Base-by-base conservation (phyloP, 2,329 filamentous ascomycete genomes). In the Nemania sp. region DNA sequence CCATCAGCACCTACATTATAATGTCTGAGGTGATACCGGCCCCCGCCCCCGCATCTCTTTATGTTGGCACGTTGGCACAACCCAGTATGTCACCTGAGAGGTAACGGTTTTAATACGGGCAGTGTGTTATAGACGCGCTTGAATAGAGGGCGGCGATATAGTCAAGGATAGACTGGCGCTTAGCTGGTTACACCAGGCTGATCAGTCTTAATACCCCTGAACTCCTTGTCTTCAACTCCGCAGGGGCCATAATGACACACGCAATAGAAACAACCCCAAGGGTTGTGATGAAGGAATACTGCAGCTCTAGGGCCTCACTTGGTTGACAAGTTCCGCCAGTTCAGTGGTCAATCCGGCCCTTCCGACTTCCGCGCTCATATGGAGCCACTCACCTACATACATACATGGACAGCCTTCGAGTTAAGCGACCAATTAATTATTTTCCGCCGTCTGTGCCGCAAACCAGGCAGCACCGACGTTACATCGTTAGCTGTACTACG, bases 61-160 rank as follows among this genome's bases (percentile, higher is more conserved):
- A n/a, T n/a, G n/a, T n/a, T n/a, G n/a, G n/a, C n/a, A n/a, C n/a
- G n/a, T n/a, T n/a, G n/a, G n/a, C n/a, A n/a, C n/a, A n/a, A n/a
- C n/a, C n/a, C n/a, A n/a, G n/a, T n/a, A n/a, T n/a, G n/a, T 9
- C 28, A 31, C 28, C 28, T 11, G 4, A 31, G n/a, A n/a, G n/a
- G n/a, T n/a, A n/a, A n/a, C n/a, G 28, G 28, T 12, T 14, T 11
- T 9, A 11, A 14, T 3, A 3, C n/a, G 28, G 11, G 28, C 33
- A 33, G 39, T 40, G 55, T 58, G 14, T 39, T 34, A 58, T 52
- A 55, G 23, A 34, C 39, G 55, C 55, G 55, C 44, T 58, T 58
- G 47, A 37, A 12, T 40, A 52, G 14, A 6, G 12, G 42, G 19
- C 28, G 3, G 28, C 28, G 8, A 31, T 5, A 31, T 28, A n/a